Evolutionary conservation across 352 stramenopile species (phyloP).

Genomic region (Phytophthora pini): DNA sequence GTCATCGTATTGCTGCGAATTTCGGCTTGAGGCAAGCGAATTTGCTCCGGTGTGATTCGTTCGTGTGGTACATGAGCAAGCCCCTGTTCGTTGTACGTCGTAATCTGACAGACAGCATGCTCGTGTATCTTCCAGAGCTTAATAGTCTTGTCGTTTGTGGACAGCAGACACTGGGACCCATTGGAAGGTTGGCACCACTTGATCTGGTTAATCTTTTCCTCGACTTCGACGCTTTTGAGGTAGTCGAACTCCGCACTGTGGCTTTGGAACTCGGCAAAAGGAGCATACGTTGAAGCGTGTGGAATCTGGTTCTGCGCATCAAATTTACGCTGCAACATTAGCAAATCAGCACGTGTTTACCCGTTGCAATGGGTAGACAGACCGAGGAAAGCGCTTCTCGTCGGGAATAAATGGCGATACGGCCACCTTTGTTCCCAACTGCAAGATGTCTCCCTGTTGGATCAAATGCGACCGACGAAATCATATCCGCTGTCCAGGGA

Average conservation of each 20-base stretch:
- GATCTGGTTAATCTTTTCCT: constrained; percentile 98
- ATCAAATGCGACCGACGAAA: not conserved
- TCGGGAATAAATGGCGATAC: constrained; percentile 91
- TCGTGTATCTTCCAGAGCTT: constrained; percentile 96
- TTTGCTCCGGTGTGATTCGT: constrained; percentile 40
- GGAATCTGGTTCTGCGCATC: constrained; percentile 38
- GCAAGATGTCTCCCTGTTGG: not conserved
- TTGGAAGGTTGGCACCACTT: constrained; percentile 92
- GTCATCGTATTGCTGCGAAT: constrained; percentile 66
- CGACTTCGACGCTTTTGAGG: constrained; percentile 97
- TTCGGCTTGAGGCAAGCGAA: constrained; percentile 59
- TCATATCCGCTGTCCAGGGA: not conserved
- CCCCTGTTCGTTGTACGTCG: constrained; percentile 68
- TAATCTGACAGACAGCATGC: constrained; percentile 75
- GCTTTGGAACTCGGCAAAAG: constrained; percentile 95
- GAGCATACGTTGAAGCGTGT: constrained; percentile 41
- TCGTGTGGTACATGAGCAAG: constrained; percentile 31
- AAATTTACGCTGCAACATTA: not conserved
- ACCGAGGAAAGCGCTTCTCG: constrained; percentile 25
- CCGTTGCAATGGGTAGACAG: constrained; percentile 5
- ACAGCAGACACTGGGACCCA: constrained; percentile 92
- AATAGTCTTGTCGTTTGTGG: constrained; percentile 98
- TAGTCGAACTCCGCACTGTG: constrained; percentile 98
- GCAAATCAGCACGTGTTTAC: constrained; percentile 6
- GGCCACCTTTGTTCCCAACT: constrained; percentile 92